phyloP scores from a whole-genome alignment of 2,329 filamentous ascomycete species.

The Lachnellula arida region DNA sequence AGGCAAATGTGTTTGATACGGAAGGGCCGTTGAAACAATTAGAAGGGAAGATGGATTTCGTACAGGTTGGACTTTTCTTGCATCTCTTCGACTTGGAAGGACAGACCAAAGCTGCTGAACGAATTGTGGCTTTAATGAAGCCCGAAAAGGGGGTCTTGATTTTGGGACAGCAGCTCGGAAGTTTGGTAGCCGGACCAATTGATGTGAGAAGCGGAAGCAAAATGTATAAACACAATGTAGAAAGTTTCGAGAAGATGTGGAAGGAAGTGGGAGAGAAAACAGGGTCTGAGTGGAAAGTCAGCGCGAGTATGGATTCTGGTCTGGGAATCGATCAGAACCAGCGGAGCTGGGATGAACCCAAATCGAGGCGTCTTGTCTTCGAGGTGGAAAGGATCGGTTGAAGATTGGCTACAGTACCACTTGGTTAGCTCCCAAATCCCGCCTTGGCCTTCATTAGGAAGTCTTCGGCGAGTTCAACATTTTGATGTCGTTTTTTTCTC shows the following conservation, averaged over 20 bases:
- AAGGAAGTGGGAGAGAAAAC: constrained; percentile 19
- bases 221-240: constrained; percentile 15
- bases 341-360: constrained; percentile 25
- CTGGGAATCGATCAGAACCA: constrained; percentile 23
- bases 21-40: constrained; percentile 31
- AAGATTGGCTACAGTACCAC: not conserved
- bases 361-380: constrained; percentile 11
- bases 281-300: constrained; percentile 24
- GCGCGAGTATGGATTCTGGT: constrained; percentile 21
- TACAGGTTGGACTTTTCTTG: constrained; percentile 39
- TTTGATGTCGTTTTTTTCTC: no score
- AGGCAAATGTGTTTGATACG: constrained; percentile 32
- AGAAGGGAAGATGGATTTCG: constrained; percentile 36
- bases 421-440: no score
- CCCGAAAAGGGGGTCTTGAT: constrained; percentile 11
- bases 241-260: constrained; percentile 21
- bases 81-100: constrained; percentile 39
- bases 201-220: not conserved
- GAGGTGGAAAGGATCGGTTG: constrained; percentile 7
- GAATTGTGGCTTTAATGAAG: constrained; percentile 17
- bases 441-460: no score
- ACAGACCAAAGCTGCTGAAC: constrained; percentile 24
- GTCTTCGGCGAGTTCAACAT: no score
- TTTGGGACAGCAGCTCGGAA: constrained; percentile 11
- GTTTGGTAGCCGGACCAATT: constrained; percentile 4